phyloP scores from a whole-genome alignment of 129 eudicot species.

The Escallonia herrerae region DNA sequence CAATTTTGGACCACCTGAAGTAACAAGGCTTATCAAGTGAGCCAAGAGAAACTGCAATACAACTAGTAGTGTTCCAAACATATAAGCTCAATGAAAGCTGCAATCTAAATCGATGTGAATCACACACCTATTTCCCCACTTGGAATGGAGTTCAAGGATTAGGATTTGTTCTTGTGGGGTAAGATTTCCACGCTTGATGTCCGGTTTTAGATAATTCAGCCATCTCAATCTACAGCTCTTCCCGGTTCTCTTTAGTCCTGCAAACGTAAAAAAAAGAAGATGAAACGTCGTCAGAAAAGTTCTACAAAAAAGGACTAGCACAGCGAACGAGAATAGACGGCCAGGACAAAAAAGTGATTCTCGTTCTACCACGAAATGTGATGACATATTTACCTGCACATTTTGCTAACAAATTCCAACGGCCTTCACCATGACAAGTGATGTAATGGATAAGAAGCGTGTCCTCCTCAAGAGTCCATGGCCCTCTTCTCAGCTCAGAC shows the following conservation, averaged over 20 bases:
- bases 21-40: not conserved
- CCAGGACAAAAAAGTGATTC: not conserved
- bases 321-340: too few species aligned
- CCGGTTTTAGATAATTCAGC: conserved; percentile 90
- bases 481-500: conserved; percentile 79
- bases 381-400: conserved; percentile 48
- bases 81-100: not conserved
- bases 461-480: conserved; percentile 96
- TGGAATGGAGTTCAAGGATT: conserved; percentile 93
- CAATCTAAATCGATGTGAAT: not conserved
- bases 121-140: conserved; percentile 86
- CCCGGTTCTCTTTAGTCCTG: conserved; percentile 92
- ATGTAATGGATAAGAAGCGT: conserved; percentile 64
- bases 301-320: too few species aligned
- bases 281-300: too few species aligned
- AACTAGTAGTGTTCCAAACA: too few species aligned
- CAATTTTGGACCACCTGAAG: conserved; percentile 86
- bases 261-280: too few species aligned
- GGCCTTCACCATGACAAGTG: conserved; percentile 71
- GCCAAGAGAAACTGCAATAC: too few species aligned
- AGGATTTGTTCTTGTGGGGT: conserved; percentile 80
- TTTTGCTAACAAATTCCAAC: conserved; percentile 87
- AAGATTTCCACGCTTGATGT: conserved; percentile 85
- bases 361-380: not conserved
- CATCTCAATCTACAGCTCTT: conserved; percentile 94